Base-by-base conservation (phyloP, 352 stramenopile genomes). In the Elongisporangium undulatum region DNA sequence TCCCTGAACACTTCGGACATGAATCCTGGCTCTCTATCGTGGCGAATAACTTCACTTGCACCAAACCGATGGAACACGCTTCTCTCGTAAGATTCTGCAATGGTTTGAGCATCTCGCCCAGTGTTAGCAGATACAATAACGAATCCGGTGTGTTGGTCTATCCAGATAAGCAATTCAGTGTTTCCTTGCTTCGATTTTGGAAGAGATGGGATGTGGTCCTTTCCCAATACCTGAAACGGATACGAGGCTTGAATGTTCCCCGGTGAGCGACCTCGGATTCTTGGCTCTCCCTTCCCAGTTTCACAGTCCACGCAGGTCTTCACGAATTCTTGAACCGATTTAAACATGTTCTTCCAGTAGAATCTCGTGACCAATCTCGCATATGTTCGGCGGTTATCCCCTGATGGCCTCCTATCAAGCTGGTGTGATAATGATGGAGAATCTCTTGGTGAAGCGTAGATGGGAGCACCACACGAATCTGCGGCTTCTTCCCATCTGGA, bases 121-220 rank as follows among this genome's bases (percentile, higher is more conserved):
- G 21, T 0, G 41, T 59, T 72, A 0, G 69, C 61, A 15, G 59
- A 65, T 7, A 51, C 58, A 6, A 71, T 61, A 54, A 64, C 52
- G 34, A 58, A 70, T 2, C 66, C 58, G 0, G 58, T 62, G 51
- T 64, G 60, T 2, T 61, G 56, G 49, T 69, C 62, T 2, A 69
- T 50, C 56, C 58, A 74, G 2, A 74, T 51, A n/a, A 72, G 39
- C 15, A 76, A 20, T n/a, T 72, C 69, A 0, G 63, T 67, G 24
- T 77, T 77, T 0, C 69, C 69, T 9, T 59, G 58, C 17, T 66
- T 53, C 0, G 60, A 71, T 6, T 34, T 61, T 0, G 69, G 69
- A 5, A 77, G 29, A 4, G 63, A 69, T 6, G 63, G 65, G 0
- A 71, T 68, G 12, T 74, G 66, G 39, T 77, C 66, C 69, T 74